phyloP scores from a whole-genome alignment of 345 rosid species.

The Odontarrhena argentea region DNA sequence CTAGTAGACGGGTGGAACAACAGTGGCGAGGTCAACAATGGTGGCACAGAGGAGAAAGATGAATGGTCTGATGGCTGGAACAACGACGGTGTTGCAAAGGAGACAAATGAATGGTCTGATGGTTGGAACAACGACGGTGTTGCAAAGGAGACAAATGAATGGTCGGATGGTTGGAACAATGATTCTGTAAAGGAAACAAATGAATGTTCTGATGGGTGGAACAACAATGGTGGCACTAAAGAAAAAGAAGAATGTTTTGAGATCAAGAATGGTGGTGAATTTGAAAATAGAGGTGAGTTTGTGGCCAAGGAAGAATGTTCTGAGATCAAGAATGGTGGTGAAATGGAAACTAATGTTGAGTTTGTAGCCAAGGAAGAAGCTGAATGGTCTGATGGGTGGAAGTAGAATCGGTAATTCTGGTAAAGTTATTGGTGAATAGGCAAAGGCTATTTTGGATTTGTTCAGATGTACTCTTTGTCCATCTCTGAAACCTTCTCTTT shows the following conservation, averaged over 20 bases:
- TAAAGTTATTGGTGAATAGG: background rate
- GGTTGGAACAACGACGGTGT: slow-evolving; percentile 26
- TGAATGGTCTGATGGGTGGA: slow-evolving; percentile 55
- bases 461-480: background rate
- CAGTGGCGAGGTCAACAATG: slow-evolving; percentile 38
- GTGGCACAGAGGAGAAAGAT: slow-evolving; percentile 47
- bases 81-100: background rate
- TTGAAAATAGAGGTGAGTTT: slow-evolving; percentile 1
- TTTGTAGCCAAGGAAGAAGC: slow-evolving; percentile 23
- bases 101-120: slow-evolving; percentile 19
- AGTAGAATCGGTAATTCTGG: background rate
- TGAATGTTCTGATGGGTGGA: background rate
- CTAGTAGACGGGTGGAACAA: slow-evolving; percentile 42
- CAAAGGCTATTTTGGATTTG: slow-evolving; percentile 8
- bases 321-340: background rate
- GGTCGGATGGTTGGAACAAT: slow-evolving; percentile 57
- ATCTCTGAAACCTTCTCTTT: background rate
- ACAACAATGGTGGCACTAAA: slow-evolving; percentile 13
- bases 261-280: slow-evolving; percentile 1
- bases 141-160: slow-evolving; percentile 52
- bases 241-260: slow-evolving; percentile 66
- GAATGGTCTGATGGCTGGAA: slow-evolving; percentile 74
- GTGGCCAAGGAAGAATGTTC: slow-evolving; percentile 59
- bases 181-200: background rate
- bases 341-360: background rate